phyloP scores from a whole-genome alignment of 169 alveolate species.

The Perkinsus chesapeaki region DNA sequence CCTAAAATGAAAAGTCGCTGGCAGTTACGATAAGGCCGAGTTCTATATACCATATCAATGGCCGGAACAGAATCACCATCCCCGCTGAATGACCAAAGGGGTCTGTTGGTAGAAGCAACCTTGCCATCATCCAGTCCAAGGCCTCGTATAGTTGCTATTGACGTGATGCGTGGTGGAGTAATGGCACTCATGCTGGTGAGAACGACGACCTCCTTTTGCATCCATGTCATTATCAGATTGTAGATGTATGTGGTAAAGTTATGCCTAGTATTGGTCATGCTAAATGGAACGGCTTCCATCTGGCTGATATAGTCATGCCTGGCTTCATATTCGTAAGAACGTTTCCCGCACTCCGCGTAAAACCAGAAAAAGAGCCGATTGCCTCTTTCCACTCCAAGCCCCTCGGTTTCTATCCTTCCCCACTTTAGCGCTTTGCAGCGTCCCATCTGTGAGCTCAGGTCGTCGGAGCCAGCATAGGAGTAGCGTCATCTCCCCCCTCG shows the following conservation, averaged over 20 bases:
- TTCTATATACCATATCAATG: too few species aligned
- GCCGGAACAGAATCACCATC: too few species aligned
- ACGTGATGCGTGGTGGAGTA: not conserved
- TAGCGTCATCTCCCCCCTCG: not conserved
- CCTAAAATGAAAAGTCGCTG: too few species aligned
- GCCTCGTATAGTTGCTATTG: not conserved
- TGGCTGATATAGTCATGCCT: not conserved
- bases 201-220: not conserved
- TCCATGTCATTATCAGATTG: not conserved
- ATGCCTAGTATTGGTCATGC: not conserved
- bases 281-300: not conserved
- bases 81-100: not conserved
- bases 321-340: not conserved
- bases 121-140: not conserved
- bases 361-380: too few species aligned
- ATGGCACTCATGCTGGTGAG: not conserved
- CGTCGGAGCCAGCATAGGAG: not conserved
- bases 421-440: too few species aligned
- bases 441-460: too few species aligned
- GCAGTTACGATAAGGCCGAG: too few species aligned
- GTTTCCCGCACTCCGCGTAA: not conserved
- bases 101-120: not conserved
- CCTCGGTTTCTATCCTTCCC: too few species aligned
- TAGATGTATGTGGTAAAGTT: not conserved
- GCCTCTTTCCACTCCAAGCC: too few species aligned